Evolutionary conservation across 140 eudicot genomes (phyloP).

Genomic region (Cichorium intybus): DNA sequence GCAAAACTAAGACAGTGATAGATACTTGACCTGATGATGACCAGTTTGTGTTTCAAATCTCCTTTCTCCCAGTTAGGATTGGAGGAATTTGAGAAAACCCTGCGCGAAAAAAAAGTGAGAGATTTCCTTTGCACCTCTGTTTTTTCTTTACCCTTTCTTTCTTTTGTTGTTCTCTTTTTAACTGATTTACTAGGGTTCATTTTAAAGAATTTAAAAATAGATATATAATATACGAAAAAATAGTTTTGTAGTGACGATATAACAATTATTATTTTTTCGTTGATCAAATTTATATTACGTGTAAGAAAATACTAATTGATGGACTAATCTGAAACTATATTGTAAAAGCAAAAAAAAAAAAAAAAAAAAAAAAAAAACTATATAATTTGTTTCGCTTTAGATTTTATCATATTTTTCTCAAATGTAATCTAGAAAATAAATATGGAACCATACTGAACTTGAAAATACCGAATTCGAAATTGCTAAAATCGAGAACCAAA

Average conservation of each 20-base stretch:
- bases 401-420: too few relatives aligned
- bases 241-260: neutral
- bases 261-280: neutral
- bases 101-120: conserved; percentile 5
- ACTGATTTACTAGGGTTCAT: conserved; percentile 13
- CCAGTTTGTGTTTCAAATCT: conserved; percentile 5
- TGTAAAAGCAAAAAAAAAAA: too few relatives aligned
- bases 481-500: too few relatives aligned
- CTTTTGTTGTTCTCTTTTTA: neutral
- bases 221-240: neutral
- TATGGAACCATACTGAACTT: too few relatives aligned
- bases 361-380: too few relatives aligned
- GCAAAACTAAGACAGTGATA: conserved; percentile 7
- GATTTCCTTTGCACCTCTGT: conserved; percentile 16
- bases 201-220: conserved; percentile 2
- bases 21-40: conserved; percentile 35
- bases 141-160: conserved; percentile 12
- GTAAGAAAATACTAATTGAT: too few relatives aligned
- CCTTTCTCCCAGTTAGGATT: conserved; percentile 14
- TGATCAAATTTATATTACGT: too few relatives aligned
- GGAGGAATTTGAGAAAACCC: conserved; percentile 28
- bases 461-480: too few relatives aligned
- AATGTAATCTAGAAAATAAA: too few relatives aligned
- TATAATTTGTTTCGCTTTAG: too few relatives aligned
- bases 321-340: too few relatives aligned